These are phyloP conservation scores for Micractinium sp. DNA, from an alignment of 139 green algal species.

Conservation along the genomic window DNA sequence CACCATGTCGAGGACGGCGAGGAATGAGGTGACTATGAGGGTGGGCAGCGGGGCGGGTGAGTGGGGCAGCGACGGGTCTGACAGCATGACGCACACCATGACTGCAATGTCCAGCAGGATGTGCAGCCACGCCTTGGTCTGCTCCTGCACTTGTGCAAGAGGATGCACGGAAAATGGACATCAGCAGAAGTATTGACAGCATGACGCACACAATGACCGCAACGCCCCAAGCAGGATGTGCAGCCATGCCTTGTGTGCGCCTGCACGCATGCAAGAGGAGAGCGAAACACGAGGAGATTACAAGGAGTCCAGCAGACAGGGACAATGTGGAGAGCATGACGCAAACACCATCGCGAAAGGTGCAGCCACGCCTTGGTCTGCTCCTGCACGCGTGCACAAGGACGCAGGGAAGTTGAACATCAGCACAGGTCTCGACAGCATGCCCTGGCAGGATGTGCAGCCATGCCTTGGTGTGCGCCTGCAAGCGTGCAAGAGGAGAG, in stretches of 20 bases:
- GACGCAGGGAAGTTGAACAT: too few species aligned
- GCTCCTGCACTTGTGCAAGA: conserved; percentile 24
- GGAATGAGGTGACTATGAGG: conserved; percentile 15
- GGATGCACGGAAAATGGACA: background rate
- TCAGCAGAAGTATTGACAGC: background rate
- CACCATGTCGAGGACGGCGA: conserved; percentile 25
- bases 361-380: conserved; percentile 20
- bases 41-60: conserved; percentile 27
- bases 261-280: background rate
- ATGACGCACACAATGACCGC: conserved; percentile 16
- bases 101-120: conserved; percentile 35
- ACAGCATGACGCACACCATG: conserved; percentile 40
- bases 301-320: too few species aligned
- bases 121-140: conserved; percentile 37
- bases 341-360: too few species aligned
- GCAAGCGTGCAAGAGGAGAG: too few species aligned
- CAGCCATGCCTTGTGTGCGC: conserved; percentile 26
- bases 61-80: conserved; percentile 26
- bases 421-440: too few species aligned
- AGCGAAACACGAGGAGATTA: too few species aligned
- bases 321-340: too few species aligned
- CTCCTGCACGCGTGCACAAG: conserved; percentile 8
- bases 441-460: background rate
- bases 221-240: conserved; percentile 15
- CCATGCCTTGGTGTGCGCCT: background rate